Percentiles rank a stretch among this genome's conserved stretches.
Conservation (phyloP, 176 grass and related monocot genomes). For the Phyllostachys edulis region DNA sequence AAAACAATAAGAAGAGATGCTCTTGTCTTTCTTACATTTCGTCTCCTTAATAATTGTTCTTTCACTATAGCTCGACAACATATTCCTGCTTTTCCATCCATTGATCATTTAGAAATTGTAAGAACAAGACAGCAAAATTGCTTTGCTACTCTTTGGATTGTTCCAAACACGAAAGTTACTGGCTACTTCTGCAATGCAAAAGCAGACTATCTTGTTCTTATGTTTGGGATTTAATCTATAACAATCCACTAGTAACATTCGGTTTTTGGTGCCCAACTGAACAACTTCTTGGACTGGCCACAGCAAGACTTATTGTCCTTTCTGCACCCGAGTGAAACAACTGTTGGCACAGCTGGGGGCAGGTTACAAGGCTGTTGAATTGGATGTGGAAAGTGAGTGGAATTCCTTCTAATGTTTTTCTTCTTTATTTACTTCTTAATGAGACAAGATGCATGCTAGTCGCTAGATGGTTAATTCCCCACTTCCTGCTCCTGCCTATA, state of each 20-base stretch:
- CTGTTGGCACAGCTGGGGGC: slow-evolving; percentile 46
- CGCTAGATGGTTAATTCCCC: neutral
- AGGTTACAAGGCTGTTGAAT: slow-evolving; percentile 49
- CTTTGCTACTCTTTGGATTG: neutral
- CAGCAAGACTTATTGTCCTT: slow-evolving; percentile 59
- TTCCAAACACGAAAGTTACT: neutral
- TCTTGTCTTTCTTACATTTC: neutral
- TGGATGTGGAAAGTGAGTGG: slow-evolving; percentile 64
- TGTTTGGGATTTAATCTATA: neutral
- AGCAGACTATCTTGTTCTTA: neutral
- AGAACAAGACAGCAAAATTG: neutral
- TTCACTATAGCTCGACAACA: neutral
- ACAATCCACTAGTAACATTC: neutral
- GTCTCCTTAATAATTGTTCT: neutral
- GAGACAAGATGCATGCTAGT: neutral
- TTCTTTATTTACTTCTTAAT: neutral
- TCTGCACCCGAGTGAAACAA: slow-evolving; percentile 44
- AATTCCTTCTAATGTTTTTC: neutral
- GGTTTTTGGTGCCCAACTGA: neutral
- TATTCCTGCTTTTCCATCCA: neutral
- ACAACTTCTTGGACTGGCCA: neutral
- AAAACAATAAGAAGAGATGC: no score
- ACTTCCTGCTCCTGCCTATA: neutral
- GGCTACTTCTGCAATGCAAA: neutral
- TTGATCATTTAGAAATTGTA: neutral